phyloP scores from a whole-genome alignment of 345 rosid genomes.

The Linum tenue region DNA sequence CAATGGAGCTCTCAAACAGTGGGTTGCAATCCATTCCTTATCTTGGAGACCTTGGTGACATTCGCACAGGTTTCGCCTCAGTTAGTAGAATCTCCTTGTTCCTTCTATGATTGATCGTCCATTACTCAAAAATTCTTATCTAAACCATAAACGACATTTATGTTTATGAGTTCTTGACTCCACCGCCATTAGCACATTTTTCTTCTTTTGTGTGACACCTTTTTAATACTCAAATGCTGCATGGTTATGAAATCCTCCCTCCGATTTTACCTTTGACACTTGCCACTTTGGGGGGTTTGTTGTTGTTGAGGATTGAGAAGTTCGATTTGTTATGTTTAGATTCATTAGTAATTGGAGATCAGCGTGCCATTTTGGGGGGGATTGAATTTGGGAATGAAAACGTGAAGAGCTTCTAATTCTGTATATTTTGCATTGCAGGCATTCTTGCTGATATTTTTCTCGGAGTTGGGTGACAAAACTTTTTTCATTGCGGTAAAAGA shows the following conservation, averaged over 20 bases:
- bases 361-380: not conserved
- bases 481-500: slow-evolving; percentile 81
- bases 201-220: not conserved
- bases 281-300: not conserved
- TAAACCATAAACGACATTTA: not conserved
- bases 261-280: not conserved
- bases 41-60: slow-evolving; percentile 78
- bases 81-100: slow-evolving; percentile 84
- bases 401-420: not conserved
- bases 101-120: slow-evolving; percentile 19
- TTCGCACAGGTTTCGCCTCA: slow-evolving; percentile 99
- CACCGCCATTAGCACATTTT: not conserved
- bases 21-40: slow-evolving; percentile 53
- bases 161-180: not conserved
- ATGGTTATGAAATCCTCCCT: not conserved
- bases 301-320: too few relatives aligned
- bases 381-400: not conserved
- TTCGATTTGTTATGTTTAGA: not conserved
- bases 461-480: slow-evolving; percentile 93
- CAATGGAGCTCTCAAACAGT: slow-evolving; percentile 30
- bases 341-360: not conserved
- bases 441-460: slow-evolving; percentile 88
- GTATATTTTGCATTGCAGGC: slow-evolving; percentile 35
- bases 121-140: not conserved
- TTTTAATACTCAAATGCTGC: too few relatives aligned